Percentiles rank a stretch among this genome's conserved stretches.
Conservation (phyloP, 2,329 filamentous ascomycete species). For the Fusarium sp. region DNA sequence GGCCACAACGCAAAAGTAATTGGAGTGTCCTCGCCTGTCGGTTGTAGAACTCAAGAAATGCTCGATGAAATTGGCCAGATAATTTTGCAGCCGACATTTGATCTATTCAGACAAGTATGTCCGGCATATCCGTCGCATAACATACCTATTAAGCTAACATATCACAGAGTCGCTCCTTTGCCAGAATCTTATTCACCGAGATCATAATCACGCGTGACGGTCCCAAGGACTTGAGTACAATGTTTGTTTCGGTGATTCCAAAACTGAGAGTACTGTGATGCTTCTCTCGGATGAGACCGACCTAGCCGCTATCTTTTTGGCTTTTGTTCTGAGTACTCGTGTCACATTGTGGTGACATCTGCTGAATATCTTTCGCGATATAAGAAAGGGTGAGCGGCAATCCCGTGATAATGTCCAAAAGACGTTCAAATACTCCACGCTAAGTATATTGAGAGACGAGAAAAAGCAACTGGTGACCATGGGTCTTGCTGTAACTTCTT, state of each 20-base stretch:
- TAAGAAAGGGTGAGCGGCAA: not conserved
- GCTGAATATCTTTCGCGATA: not conserved
- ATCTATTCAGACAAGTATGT: slow-evolving; percentile 72
- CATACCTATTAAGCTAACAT: not conserved
- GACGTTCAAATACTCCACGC: not conserved
- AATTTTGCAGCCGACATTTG: slow-evolving; percentile 74
- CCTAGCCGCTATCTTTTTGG: not conserved
- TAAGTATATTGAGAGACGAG: not conserved
- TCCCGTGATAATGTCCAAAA: not conserved
- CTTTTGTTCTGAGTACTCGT: not conserved
- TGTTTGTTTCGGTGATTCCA: not conserved
- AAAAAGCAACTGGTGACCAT: not conserved
- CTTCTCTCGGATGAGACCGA: not conserved
- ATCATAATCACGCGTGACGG: not conserved
- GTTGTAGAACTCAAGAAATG: slow-evolving; percentile 65
- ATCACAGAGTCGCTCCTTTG: not conserved
- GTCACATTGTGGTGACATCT: not conserved
- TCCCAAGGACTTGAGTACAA: not conserved
- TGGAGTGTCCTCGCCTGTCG: slow-evolving; percentile 80
- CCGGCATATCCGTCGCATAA: no score
- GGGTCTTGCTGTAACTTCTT: not conserved
- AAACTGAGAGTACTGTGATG: not conserved
- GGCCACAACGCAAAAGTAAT: slow-evolving; percentile 83
- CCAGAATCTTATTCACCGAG: not conserved
- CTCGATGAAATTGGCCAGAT: slow-evolving; percentile 72